Evolutionary conservation across 2,329 filamentous ascomycete species (phyloP).

Genomic region (Acrodontium crateriforme): DNA sequence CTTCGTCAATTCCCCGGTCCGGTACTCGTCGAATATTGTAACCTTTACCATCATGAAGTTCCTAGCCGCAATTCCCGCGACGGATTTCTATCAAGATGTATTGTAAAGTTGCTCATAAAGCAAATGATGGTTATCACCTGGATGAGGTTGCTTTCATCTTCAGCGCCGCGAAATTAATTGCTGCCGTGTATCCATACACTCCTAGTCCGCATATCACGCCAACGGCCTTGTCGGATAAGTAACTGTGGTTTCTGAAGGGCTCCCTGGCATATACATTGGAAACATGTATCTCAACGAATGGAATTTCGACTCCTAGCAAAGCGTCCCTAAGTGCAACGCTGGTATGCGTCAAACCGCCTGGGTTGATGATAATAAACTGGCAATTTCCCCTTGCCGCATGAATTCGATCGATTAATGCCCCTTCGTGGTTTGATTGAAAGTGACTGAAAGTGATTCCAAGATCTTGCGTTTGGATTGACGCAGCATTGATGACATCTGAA

Average conservation of each 20-base stretch:
- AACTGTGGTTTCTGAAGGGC: constrained; percentile 54
- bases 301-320: constrained; percentile 51
- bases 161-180: constrained; percentile 28
- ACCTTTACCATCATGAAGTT: no score
- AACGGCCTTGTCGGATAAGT: constrained; percentile 60
- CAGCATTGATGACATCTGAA: constrained; percentile 41
- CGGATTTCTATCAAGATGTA: no score
- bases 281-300: constrained; percentile 67
- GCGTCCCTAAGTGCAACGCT: constrained; percentile 66
- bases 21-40: no score
- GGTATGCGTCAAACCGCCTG: constrained; percentile 62
- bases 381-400: constrained; percentile 47
- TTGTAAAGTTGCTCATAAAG: no score
- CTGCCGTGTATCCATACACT: constrained; percentile 33
- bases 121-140: no score
- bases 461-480: constrained; percentile 34
- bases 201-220: constrained; percentile 58
- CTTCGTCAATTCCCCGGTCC: no score
- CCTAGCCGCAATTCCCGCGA: no score
- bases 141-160: constrained; percentile 8
- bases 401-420: constrained; percentile 58
- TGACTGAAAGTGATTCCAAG: constrained; percentile 39
- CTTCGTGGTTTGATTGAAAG: constrained; percentile 71
- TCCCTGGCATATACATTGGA: constrained; percentile 62
- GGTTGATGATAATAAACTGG: constrained; percentile 62